phyloP scores from a whole-genome alignment of 768 basidiomycete species.

The Dentipellis fragilis region DNA sequence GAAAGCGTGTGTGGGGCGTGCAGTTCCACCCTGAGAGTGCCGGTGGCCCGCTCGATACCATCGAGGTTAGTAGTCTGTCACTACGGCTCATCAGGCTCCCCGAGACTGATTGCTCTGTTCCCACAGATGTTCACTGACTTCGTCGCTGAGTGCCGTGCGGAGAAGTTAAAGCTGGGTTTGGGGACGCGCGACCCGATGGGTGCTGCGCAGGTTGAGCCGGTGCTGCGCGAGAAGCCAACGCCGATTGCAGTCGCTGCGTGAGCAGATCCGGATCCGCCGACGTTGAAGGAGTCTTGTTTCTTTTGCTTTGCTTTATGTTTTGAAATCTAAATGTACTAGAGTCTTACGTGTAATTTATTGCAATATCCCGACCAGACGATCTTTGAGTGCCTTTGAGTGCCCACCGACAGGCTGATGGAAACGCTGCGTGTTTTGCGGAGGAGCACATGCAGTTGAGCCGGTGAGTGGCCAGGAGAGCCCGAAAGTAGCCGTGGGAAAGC shows the following conservation, averaged over 20 bases:
- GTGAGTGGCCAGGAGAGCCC: too few relatives aligned
- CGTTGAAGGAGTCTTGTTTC: too few relatives aligned
- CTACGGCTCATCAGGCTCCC: background rate
- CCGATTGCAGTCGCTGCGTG: constrained; percentile 19
- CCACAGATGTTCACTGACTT: constrained; percentile 90
- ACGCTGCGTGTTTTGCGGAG: too few relatives aligned
- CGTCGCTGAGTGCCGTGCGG: constrained; percentile 64
- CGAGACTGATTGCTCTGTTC: background rate
- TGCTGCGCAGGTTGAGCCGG: constrained; percentile 14
- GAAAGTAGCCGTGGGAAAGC: too few relatives aligned
- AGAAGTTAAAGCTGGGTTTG: constrained; percentile 28
- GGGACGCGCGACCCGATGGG: constrained; percentile 12
- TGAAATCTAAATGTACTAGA: too few relatives aligned
- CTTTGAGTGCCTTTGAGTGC: too few relatives aligned
- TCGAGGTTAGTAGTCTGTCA: constrained; percentile 53
- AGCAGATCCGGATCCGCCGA: background rate
- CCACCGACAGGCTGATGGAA: too few relatives aligned
- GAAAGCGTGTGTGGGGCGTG: constrained; percentile 92
- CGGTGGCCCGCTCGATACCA: constrained; percentile 97
- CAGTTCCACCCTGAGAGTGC: constrained; percentile 99
- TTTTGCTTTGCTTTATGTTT: too few relatives aligned
- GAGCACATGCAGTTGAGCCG: too few relatives aligned
- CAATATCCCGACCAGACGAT: too few relatives aligned
- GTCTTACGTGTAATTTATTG: too few relatives aligned
- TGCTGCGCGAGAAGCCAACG: constrained; percentile 8